phyloP scores from a whole-genome alignment of 495 filamentous ascomycete genomes.

The Halenospora varia region DNA sequence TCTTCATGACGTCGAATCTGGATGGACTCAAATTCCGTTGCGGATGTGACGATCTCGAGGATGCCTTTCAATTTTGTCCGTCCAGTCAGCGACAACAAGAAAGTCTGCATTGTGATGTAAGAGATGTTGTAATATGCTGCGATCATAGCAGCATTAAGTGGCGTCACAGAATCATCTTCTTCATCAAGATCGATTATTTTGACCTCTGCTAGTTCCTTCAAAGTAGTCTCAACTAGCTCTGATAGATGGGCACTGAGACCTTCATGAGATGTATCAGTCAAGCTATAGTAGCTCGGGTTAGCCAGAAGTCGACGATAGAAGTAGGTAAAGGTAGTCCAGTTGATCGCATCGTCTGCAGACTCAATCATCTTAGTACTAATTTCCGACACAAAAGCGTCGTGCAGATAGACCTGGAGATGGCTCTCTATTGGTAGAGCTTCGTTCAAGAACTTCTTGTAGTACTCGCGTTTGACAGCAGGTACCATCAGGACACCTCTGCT shows the following conservation, averaged over 20 bases:
- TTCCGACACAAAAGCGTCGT: constrained; percentile 95
- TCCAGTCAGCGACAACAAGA: constrained; percentile 86
- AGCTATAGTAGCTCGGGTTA: constrained; percentile 94
- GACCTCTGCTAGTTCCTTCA: constrained; percentile 87
- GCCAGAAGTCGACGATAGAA: constrained; percentile 97
- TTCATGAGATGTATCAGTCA: constrained; percentile 86
- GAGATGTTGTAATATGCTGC: constrained; percentile 99
- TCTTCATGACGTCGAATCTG: constrained; percentile 95
- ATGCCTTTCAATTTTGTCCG: constrained; percentile 94
- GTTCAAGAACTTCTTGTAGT: constrained; percentile 98
- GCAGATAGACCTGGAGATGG: constrained; percentile 83
- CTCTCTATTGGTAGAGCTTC: constrained; percentile 95
- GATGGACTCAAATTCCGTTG: constrained; percentile 92
- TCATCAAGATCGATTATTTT: constrained; percentile 97
- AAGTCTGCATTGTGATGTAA: constrained; percentile 99
- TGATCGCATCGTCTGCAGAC: constrained; percentile 95
- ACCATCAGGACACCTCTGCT: constrained; percentile 93
- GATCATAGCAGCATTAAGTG: constrained; percentile 95
- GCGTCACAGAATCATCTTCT: constrained; percentile 86
- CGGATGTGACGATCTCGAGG: constrained; percentile 93
- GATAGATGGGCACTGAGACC: constrained; percentile 92
- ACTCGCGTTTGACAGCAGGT: constrained; percentile 87
- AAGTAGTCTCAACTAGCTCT: constrained; percentile 87
- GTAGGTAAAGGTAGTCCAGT: constrained; percentile 97
- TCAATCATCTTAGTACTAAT: constrained; percentile 90